These are phyloP conservation scores for Rosa persica DNA, from an alignment of 306 rosid species.

Conservation along the genomic window DNA sequence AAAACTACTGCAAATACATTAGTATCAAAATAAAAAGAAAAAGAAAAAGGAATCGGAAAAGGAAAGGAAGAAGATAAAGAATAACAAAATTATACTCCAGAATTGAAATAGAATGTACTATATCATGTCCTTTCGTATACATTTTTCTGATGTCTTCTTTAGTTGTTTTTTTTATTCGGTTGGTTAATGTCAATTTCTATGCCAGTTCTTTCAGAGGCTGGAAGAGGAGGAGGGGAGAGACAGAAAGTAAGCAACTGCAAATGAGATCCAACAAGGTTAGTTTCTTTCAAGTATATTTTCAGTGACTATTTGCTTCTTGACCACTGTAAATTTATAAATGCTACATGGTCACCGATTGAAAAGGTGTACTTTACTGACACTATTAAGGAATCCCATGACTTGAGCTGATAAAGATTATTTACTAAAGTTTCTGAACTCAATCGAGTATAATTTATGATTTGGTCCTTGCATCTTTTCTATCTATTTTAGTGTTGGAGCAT, in stretches of 20 bases:
- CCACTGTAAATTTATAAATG: neutral
- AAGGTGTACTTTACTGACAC: neutral
- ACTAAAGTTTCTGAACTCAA: neutral
- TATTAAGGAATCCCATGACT: neutral
- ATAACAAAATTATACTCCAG: too few species aligned
- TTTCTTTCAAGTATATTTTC: neutral
- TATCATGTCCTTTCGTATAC: too few species aligned
- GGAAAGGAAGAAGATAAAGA: too few species aligned
- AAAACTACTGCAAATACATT: too few species aligned
- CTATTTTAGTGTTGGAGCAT: too few species aligned
- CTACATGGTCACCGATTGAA: neutral
- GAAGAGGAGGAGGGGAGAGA: slow-evolving; percentile 55
- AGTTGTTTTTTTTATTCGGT: too few species aligned
- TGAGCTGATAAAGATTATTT: slow-evolving; percentile 1
- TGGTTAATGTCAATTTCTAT: slow-evolving; percentile 24
- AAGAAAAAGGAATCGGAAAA: too few species aligned
- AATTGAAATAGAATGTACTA: too few species aligned
- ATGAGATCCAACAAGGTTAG: too few species aligned
- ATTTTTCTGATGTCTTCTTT: too few species aligned
- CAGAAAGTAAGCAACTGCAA: slow-evolving; percentile 40
- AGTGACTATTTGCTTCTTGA: neutral
- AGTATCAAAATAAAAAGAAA: too few species aligned
- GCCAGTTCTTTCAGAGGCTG: slow-evolving; percentile 68
- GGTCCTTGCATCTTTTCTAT: too few species aligned
- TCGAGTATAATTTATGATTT: neutral